phyloP scores from a whole-genome alignment of 345 rosid species.

The Noccaea caerulescens region DNA sequence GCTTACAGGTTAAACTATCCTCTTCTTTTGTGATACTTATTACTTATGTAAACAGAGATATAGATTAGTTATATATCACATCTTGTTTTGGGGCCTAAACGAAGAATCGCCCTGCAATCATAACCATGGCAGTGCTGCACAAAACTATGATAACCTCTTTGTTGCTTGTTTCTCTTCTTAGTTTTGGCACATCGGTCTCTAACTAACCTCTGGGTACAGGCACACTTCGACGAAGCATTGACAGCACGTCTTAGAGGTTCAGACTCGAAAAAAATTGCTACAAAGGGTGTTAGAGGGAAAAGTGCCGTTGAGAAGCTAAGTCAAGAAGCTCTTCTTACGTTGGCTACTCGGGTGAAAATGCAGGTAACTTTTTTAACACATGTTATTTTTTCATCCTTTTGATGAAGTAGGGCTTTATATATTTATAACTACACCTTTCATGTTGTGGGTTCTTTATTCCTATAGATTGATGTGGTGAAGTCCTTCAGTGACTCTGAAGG shows the following conservation, averaged over 20 bases:
- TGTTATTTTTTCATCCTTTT: constrained; percentile 12
- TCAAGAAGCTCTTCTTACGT: constrained; percentile 88
- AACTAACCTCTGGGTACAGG: constrained; percentile 52
- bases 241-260: constrained; percentile 79
- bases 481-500: constrained; percentile 81
- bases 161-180: not conserved
- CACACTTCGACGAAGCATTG: constrained; percentile 94
- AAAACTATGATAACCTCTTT: constrained; percentile 4
- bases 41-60: constrained; percentile 14
- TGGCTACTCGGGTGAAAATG: constrained; percentile 79
- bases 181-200: constrained; percentile 9
- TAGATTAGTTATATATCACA: constrained; percentile 1
- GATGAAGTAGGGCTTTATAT: constrained; percentile 13
- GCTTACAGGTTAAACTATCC: not conserved
- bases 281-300: constrained; percentile 76
- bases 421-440: constrained; percentile 21
- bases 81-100: constrained; percentile 14
- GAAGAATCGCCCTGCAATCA: constrained; percentile 9
- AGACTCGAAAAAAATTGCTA: constrained; percentile 67
- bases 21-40: not conserved
- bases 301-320: constrained; percentile 76
- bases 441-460: constrained; percentile 22
- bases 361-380: constrained; percentile 56
- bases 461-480: constrained; percentile 84
- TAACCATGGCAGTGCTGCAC: constrained; percentile 6